phyloP scores from a whole-genome alignment of 768 basidiomycete species.

The Tremella mesenterica region DNA sequence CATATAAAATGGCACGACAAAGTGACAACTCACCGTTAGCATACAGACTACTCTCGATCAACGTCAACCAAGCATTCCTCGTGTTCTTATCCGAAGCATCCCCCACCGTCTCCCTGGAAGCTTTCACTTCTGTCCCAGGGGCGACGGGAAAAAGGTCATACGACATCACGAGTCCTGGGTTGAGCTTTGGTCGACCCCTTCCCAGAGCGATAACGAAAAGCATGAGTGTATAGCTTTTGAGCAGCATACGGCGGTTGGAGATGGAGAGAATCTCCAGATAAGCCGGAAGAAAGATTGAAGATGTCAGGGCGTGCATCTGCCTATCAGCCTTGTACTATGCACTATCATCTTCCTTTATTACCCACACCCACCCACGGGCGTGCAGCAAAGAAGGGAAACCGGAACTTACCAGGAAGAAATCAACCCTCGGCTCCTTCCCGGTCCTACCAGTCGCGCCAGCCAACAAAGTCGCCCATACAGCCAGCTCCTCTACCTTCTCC shows the following conservation, averaged over 20 bases:
- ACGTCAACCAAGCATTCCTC: constrained; percentile 23
- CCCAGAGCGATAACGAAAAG: constrained; percentile 17
- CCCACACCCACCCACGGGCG: background rate
- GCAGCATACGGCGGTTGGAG: constrained; percentile 18
- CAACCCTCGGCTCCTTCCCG: constrained; percentile 19
- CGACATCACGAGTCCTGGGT: constrained; percentile 17
- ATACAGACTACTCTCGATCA: constrained; percentile 22
- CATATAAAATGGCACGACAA: too few relatives aligned
- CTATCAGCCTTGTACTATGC: background rate
- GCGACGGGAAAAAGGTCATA: constrained; percentile 16
- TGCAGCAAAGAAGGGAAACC: background rate
- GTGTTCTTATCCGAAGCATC: constrained; percentile 10
- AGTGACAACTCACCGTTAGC: constrained; percentile 16
- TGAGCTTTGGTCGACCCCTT: constrained; percentile 21
- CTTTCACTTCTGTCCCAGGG: constrained; percentile 6
- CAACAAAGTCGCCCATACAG: constrained; percentile 22
- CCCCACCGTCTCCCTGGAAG: background rate
- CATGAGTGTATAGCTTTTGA: constrained; percentile 18
- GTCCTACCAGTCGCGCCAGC: constrained; percentile 18
- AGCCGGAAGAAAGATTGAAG: constrained; percentile 30
- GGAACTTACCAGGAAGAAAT: constrained; percentile 36
- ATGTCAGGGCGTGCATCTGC: constrained; percentile 35
- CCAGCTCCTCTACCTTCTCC: constrained; percentile 26
- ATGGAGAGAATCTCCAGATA: constrained; percentile 16
- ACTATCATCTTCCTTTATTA: background rate